A percentile compares a stretch with the other conserved stretches of the same genome.
Conservation (phyloP, 768 basidiomycete genomes). For the Strobilomyces dryophilus region DNA sequence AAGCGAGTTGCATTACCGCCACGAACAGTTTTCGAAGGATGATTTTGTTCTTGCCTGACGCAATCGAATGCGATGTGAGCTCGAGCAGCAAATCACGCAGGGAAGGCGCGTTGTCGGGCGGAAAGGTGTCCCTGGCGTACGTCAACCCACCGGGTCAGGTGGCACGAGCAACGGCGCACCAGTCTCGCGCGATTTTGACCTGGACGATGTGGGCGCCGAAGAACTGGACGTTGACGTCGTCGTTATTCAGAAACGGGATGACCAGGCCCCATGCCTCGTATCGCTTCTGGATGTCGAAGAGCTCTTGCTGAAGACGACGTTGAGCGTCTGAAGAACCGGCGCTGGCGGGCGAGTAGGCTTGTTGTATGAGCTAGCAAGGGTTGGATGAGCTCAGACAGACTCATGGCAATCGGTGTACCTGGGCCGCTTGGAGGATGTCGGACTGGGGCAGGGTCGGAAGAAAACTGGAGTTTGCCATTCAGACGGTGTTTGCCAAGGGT, state of each 20-base stretch:
- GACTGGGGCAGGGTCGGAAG: constrained; percentile 49
- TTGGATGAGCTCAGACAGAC: constrained; percentile 11
- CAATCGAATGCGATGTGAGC: constrained; percentile 62
- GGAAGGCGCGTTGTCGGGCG: constrained; percentile 49
- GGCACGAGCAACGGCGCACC: constrained; percentile 44
- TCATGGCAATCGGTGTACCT: constrained; percentile 40
- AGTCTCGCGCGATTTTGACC: constrained; percentile 91
- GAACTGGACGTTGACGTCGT: constrained; percentile 85
- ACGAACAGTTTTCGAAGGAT: constrained; percentile 87
- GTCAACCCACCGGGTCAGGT: constrained; percentile 1
- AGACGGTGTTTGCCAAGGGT: background rate
- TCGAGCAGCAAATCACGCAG: constrained; percentile 68
- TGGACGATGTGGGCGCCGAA: constrained; percentile 93
- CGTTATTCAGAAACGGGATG: constrained; percentile 65
- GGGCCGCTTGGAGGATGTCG: constrained; percentile 55
- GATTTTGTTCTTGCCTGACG: constrained; percentile 56
- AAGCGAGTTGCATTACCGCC: constrained; percentile 45
- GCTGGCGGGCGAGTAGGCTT: constrained; percentile 55
- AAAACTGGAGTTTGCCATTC: constrained; percentile 33
- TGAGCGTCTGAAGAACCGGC: constrained; percentile 54
- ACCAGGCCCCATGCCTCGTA: constrained; percentile 84
- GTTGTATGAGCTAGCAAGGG: constrained; percentile 57
- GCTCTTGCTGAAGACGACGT: constrained; percentile 62
- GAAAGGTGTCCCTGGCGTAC: constrained; percentile 65
- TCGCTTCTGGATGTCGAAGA: constrained; percentile 71